Evolutionary conservation across 2,329 filamentous ascomycete species (phyloP).

Genomic region (Lachnellula arida): DNA sequence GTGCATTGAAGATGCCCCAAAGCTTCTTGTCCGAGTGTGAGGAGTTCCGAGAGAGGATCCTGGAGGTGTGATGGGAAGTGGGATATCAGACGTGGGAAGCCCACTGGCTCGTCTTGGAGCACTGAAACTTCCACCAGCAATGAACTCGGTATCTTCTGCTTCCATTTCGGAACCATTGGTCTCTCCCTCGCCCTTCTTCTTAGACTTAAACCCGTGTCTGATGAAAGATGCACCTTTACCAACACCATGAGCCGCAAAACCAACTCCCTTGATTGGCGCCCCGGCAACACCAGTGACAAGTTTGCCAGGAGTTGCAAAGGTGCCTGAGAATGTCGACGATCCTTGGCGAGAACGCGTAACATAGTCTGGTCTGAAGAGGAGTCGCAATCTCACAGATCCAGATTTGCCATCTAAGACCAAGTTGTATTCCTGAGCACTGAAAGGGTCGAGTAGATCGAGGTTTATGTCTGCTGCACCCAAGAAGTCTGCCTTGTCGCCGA

Average conservation of each 20-base stretch:
- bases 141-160: slow-evolving; percentile 35
- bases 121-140: slow-evolving; percentile 28
- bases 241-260: slow-evolving; percentile 62
- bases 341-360: slow-evolving; percentile 82
- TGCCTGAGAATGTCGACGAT: slow-evolving; percentile 87
- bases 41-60: slow-evolving; percentile 17
- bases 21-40: slow-evolving; percentile 49
- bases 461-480: slow-evolving; percentile 75
- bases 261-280: slow-evolving; percentile 89
- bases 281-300: slow-evolving; percentile 78
- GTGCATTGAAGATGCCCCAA: slow-evolving; percentile 61
- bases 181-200: slow-evolving; percentile 54
- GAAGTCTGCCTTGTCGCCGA: slow-evolving; percentile 89
- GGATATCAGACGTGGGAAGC: slow-evolving; percentile 12
- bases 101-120: slow-evolving; percentile 18
- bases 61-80: slow-evolving; percentile 25
- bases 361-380: slow-evolving; percentile 92
- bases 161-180: slow-evolving; percentile 38
- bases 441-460: slow-evolving; percentile 77
- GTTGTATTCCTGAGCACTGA: slow-evolving; percentile 70
- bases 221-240: slow-evolving; percentile 89
- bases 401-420: slow-evolving; percentile 84
- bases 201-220: slow-evolving; percentile 73
- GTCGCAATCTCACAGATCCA: slow-evolving; percentile 72
- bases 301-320: slow-evolving; percentile 80